Conservation (phyloP, 345 rosid species). For the Syzygium aqueum region DNA sequence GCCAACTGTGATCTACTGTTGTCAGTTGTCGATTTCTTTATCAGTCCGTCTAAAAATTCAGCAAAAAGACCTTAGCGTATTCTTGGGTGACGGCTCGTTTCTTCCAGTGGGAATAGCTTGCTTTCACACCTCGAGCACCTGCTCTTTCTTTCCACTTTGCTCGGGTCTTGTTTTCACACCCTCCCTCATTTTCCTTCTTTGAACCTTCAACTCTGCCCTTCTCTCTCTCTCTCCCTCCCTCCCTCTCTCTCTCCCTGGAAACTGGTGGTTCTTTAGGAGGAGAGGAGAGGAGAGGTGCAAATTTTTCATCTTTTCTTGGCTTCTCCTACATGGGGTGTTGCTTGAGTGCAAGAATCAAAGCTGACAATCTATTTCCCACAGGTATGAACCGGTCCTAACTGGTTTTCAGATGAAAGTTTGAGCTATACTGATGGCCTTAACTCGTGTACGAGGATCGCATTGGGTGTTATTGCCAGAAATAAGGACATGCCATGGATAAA, state of each 20-base stretch:
- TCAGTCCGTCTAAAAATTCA: neutral
- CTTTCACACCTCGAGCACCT: neutral
- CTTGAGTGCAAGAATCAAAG: constrained; percentile 19
- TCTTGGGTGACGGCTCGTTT: neutral
- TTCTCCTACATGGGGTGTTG: neutral
- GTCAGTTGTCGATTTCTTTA: neutral
- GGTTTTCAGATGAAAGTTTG: neutral
- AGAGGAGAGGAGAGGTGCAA: neutral
- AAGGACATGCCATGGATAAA: neutral
- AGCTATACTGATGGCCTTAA: neutral
- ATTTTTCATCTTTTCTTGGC: neutral
- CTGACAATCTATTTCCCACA: constrained; percentile 16
- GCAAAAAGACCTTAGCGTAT: neutral
- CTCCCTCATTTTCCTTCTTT: neutral
- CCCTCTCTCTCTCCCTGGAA: neutral
- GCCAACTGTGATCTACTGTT: neutral
- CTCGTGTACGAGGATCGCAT: too few species aligned
- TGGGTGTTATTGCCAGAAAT: neutral
- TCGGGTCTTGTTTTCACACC: neutral
- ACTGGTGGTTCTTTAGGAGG: neutral
- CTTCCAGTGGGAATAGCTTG: neutral
- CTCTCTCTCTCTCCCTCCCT: neutral
- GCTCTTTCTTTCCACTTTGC: neutral
- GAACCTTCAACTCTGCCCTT: neutral
- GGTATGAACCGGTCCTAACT: constrained; percentile 20